phyloP scores from a whole-genome alignment of 169 alveolate species.

The Plasmodium vivax region DNA sequence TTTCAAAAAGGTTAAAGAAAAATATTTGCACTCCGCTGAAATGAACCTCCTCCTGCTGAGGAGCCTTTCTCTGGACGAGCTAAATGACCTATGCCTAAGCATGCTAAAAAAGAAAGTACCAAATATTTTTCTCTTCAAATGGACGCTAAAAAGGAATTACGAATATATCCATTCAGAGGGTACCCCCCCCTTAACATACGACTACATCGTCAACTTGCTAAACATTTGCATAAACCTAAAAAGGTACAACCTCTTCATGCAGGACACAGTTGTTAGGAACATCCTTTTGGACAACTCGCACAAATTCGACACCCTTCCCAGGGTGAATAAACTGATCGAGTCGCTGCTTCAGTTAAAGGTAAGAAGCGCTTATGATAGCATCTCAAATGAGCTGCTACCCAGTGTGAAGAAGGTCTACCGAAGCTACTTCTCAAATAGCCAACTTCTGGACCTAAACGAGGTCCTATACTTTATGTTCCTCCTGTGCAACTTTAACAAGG shows the following conservation, averaged over 20 bases:
- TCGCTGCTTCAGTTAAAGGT: neutral
- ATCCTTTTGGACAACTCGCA: conserved; percentile 15
- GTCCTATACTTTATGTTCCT: conserved; percentile 38
- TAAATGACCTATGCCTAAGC: conserved; percentile 47
- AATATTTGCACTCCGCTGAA: conserved; percentile 38
- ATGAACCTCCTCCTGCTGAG: conserved; percentile 12
- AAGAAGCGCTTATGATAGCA: conserved; percentile 3
- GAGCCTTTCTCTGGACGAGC: conserved; percentile 34
- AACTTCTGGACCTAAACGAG: conserved; percentile 11
- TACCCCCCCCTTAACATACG: neutral
- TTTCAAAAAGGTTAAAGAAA: conserved; percentile 60
- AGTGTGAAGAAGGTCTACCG: neutral
- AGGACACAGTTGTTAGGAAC: conserved; percentile 18
- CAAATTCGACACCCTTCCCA: conserved; percentile 24
- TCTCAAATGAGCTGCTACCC: neutral
- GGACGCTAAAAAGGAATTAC: conserved; percentile 23
- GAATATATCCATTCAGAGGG: conserved; percentile 25
- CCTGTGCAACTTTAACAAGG: conserved; percentile 8
- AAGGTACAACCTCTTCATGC: conserved; percentile 41
- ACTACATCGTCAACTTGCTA: conserved; percentile 29
- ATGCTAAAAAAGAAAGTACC: conserved; percentile 49
- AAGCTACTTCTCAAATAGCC: conserved; percentile 6
- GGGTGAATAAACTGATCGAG: conserved; percentile 16
- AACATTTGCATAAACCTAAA: conserved; percentile 12
- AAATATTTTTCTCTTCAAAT: conserved; percentile 44